phyloP scores from a whole-genome alignment of 352 stramenopile species.

The Phytopythium aichiense region DNA sequence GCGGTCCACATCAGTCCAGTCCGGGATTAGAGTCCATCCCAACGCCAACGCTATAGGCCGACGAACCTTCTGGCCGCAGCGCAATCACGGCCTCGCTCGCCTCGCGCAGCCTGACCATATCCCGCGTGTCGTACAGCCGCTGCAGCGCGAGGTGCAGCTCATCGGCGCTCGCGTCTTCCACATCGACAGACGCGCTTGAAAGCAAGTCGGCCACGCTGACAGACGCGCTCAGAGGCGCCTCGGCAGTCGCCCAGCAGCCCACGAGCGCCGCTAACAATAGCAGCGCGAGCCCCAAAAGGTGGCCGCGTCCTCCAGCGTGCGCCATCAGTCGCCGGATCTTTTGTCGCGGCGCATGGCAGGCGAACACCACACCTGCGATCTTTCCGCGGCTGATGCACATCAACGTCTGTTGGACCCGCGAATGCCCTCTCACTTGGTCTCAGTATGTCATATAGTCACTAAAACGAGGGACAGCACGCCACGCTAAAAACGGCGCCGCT shows the following conservation, averaged over 20 bases:
- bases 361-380: not conserved
- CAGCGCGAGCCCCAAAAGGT: not conserved
- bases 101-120: slow-evolving; percentile 48
- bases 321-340: not conserved
- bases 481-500: not conserved
- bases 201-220: not conserved
- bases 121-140: slow-evolving; percentile 30
- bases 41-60: not conserved
- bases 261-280: not conserved
- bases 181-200: no score
- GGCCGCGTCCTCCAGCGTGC: not conserved
- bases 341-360: not conserved
- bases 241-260: no score
- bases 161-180: not conserved
- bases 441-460: not conserved
- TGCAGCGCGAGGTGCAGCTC: slow-evolving; percentile 20
- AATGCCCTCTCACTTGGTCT: not conserved
- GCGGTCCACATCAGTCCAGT: not conserved
- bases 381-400: not conserved
- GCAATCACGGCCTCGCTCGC: slow-evolving; percentile 33
- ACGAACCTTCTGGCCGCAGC: slow-evolving; percentile 32
- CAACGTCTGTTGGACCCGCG: not conserved
- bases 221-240: not conserved
- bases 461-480: not conserved
- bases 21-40: no score